Base-by-base conservation (phyloP, 2,329 filamentous ascomycete genomes). In the Botrytis galanthina region DNA sequence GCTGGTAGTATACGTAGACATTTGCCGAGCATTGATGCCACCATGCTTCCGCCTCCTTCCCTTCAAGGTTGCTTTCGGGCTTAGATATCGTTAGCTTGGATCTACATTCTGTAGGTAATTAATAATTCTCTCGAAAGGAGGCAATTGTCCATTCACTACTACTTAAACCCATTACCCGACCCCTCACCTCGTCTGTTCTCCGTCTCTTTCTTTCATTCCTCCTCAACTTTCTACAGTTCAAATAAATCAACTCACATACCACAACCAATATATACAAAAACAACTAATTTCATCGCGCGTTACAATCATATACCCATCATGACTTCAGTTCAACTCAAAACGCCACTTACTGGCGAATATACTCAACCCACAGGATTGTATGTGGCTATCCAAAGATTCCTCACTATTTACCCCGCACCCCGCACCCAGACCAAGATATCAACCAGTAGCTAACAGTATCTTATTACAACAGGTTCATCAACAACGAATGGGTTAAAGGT, bases 401-500 rank as follows among this genome's bases (percentile, higher is more conserved):
- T 37, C 59, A 29, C 22, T 12, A 18, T 39, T 64, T 76, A 76
- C 73, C 74, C 76, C 74, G 74, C 75, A 75, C 59, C 59, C 60
- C 35, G 18, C 6, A n/a, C 8, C 39, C 5, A 1, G 14, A 22
- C 14, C 35, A 4, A 57, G 10, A 68, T 22, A 26, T 26, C 32
- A 26, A 35, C 60, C 60, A 60, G 35, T 44, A 46, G 71, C 70
- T 75, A 46, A 74, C 59, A 35, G n/a, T 59, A 37, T 46, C 14
- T 46, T 9, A 7, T 42, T n/a, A 63, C 29, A 32, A 67, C 54
- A 82, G 80, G 60, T 82, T 93, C 88, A 96, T 97, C 88, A 95
- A 96, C 89, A 95, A 95, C 84, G 92, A 98, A 84, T 98, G 91
- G 85, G 89, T 97, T 77, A 90, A 92, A 83, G 87, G 90, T 82